phyloP scores from a whole-genome alignment of 163 green algal genomes.

The Trebouxiophyceae sp. region DNA sequence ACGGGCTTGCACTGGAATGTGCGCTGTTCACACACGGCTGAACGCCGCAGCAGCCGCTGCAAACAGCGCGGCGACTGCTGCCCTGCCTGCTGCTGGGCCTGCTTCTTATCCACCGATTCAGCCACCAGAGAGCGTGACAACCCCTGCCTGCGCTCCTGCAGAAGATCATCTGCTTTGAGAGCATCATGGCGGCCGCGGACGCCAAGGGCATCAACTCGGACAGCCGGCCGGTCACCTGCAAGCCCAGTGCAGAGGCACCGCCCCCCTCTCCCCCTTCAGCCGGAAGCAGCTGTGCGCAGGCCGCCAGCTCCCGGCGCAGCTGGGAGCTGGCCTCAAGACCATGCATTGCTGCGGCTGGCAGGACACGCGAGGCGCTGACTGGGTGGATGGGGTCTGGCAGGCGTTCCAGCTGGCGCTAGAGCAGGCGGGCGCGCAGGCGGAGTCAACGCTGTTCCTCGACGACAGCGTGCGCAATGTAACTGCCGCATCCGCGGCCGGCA shows the following conservation, averaged over 20 bases:
- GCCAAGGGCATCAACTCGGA: constrained; percentile 22
- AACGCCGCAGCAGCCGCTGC: no score
- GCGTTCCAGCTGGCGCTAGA: neutral
- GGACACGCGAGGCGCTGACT: no score
- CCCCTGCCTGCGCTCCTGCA: constrained; percentile 1
- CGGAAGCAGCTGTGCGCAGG: neutral
- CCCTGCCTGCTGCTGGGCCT: no score
- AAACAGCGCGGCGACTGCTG: no score
- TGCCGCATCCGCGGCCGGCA: neutral
- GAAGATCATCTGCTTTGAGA: constrained; percentile 60
- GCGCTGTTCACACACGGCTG: no score
- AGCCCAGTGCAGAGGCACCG: constrained; percentile 24
- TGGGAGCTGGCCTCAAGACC: no score
- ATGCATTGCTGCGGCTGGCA: no score
- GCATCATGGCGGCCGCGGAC: constrained; percentile 35
- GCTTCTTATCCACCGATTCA: no score
- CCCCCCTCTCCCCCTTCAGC: neutral
- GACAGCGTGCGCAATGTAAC: constrained; percentile 61
- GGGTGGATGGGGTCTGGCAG: no score
- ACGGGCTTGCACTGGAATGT: no score
- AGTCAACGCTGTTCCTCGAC: constrained; percentile 52
- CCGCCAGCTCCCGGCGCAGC: no score
- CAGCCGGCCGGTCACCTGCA: constrained; percentile 49
- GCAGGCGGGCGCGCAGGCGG: constrained; percentile 5
- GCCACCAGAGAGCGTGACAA: no score